Evolutionary conservation across 805 yeast species (phyloP), one percentile per base, ranked within the genome.

Genomic region (Huiozyma sinensis): DNA sequence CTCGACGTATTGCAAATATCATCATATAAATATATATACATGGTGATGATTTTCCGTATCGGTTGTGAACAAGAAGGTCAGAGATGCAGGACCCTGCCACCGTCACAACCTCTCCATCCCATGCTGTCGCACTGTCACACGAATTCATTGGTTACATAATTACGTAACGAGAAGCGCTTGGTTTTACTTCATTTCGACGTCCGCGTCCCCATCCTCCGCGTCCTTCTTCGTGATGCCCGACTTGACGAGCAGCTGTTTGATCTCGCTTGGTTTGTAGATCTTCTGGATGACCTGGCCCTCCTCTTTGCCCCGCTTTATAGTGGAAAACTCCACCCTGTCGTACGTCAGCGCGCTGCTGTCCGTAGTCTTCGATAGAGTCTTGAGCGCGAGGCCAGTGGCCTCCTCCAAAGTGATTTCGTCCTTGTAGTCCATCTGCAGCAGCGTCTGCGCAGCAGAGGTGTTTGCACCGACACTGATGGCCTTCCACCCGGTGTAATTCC

Each of bases 401-500:
- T 81, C 94, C 39, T 75, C 72, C 50, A 85, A 65, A 24, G 73
- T 63, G 54, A 86, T 65, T 45, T 83, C 92, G 54, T 85, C 90
- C 61, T 83, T 87, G 70, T 85, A 92, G 56, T 92, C 98, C 68
- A 89, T 95, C 67, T 92, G 92, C 60, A 92, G 73, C 50, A 92
- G 69, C 1, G 98, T 90, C 69, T 92, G 98, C 1, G 97, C 97
- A 38, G 96, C 89, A 6, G 95, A 77, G 50, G 87, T 88, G 68
- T 92, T 92, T 41, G 97, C 95, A 36, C 99, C 99, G 47, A 92
- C 89, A 54, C 87, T 76, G 32, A 96, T 90, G 38, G 98, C 98
- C 66, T 85, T 88, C 99, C 99, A 92, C 28, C 98, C 97, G 17
- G 95, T 78, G 64, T 89, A 92, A 67, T 92, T 92, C 28, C 99